Conservation (phyloP, 2,329 filamentous ascomycete species). For the Calonectria crousiana region DNA sequence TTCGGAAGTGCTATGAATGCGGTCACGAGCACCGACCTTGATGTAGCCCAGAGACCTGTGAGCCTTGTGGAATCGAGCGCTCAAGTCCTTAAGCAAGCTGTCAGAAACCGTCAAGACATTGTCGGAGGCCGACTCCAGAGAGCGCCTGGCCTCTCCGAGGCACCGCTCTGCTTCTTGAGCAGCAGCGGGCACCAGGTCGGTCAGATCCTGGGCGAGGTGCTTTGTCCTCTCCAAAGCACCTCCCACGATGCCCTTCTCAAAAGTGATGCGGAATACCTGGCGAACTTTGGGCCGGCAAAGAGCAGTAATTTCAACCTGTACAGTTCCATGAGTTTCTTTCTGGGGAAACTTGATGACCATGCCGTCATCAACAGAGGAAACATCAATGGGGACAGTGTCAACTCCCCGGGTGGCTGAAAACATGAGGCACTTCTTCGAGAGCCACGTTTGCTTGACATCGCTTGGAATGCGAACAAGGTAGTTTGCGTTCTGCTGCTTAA, state of each 20-base stretch:
- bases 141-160: conserved; percentile 50
- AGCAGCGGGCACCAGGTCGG: conserved; percentile 54
- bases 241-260: conserved; percentile 63
- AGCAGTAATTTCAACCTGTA: conserved; percentile 70
- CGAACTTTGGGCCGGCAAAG: conserved; percentile 71
- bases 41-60: conserved; percentile 40
- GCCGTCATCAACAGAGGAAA: conserved; percentile 62
- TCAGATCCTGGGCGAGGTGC: conserved; percentile 57
- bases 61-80: conserved; percentile 33
- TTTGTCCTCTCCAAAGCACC: conserved; percentile 60
- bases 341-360: conserved; percentile 65
- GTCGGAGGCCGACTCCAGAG: conserved; percentile 47
- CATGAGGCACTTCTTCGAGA: conserved; percentile 67
- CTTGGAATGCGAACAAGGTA: conserved; percentile 67
- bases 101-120: conserved; percentile 46
- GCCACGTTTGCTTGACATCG: conserved; percentile 64
- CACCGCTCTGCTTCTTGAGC: conserved; percentile 54
- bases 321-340: conserved; percentile 67
- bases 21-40: conserved; percentile 33
- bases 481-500: conserved; percentile 56
- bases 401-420: conserved; percentile 66
- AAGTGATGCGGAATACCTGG: conserved; percentile 71
- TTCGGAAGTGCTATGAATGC: conserved; percentile 31
- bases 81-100: conserved; percentile 41
- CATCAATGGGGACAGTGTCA: conserved; percentile 60